Conservation (phyloP, 257 asterid species). For the Salvia rosmarinus region DNA sequence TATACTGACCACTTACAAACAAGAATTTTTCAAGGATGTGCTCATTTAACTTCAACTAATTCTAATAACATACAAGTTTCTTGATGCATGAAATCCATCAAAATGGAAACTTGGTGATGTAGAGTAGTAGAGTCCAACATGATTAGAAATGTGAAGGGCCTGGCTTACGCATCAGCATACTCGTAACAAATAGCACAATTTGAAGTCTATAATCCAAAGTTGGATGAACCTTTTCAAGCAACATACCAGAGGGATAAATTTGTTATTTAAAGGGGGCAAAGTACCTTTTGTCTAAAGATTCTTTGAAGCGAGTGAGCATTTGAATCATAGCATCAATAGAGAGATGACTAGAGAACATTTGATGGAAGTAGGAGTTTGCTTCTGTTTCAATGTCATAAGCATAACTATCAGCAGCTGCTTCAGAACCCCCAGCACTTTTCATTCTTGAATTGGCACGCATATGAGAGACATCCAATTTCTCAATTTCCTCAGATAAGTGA, state of each 20-base stretch:
- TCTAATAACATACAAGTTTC: background rate
- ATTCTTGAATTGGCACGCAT: slow-evolving; percentile 59
- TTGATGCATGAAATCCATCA: background rate
- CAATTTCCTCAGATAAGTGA: slow-evolving; percentile 74
- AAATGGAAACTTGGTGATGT: slow-evolving; percentile 7
- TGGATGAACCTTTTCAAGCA: background rate
- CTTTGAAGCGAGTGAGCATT: slow-evolving; percentile 85
- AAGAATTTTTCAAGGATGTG: slow-evolving; percentile 9
- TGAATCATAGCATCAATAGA: slow-evolving; percentile 70
- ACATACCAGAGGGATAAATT: background rate
- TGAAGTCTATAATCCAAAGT: slow-evolving; percentile 8
- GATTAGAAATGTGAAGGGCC: background rate
- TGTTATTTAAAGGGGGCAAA: background rate
- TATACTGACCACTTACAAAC: slow-evolving; percentile 2
- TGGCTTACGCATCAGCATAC: slow-evolving; percentile 12
- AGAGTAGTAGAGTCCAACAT: background rate
- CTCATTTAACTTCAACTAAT: slow-evolving; percentile 19
- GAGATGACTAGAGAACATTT: slow-evolving; percentile 85
- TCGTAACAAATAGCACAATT: slow-evolving; percentile 19
- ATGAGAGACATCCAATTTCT: slow-evolving; percentile 57
- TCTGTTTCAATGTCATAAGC: slow-evolving; percentile 84
- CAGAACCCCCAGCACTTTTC: slow-evolving; percentile 57
- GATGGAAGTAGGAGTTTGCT: slow-evolving; percentile 81
- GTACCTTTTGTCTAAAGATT: slow-evolving; percentile 78
- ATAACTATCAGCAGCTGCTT: slow-evolving; percentile 57